These are phyloP conservation scores for Pythium pyrilobum DNA, from an alignment of 352 stramenopile species.

Conservation along the genomic window DNA sequence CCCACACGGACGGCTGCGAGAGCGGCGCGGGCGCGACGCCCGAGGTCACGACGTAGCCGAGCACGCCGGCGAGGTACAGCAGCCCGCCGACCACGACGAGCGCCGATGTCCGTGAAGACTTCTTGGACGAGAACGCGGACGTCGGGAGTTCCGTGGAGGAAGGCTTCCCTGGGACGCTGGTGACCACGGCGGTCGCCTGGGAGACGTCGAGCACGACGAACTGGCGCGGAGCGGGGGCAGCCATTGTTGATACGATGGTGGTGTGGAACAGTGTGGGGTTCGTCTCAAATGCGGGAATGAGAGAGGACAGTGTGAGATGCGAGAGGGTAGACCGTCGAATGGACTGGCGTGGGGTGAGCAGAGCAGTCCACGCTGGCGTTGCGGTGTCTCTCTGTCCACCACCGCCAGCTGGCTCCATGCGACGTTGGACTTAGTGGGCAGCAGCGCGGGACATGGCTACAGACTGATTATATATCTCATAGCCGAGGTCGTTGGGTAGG, in stretches of 20 bases:
- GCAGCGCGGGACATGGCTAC: no score
- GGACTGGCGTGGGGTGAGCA: no score
- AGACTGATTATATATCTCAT: no score
- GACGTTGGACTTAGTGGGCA: no score
- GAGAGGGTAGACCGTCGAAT: no score
- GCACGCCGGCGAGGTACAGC: slow-evolving; percentile 12
- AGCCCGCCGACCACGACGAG: not conserved
- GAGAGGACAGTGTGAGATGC: no score
- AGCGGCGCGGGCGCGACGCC: not conserved
- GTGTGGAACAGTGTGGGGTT: not conserved
- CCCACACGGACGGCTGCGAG: slow-evolving; percentile 1
- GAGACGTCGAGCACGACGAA: not conserved
- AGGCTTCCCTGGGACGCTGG: not conserved
- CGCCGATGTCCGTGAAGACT: no score
- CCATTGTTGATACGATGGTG: not conserved
- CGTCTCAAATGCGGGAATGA: not conserved
- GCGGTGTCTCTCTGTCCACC: no score
- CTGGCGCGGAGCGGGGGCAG: not conserved
- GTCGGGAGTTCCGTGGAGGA: not conserved
- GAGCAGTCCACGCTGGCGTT: no score
- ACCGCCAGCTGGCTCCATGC: no score
- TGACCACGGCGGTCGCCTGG: no score
- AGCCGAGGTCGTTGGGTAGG: no score
- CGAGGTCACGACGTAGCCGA: not conserved
- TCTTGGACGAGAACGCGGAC: not conserved